A percentile compares a stretch with the other conserved stretches of the same genome.
Conservation (phyloP, 805 yeast species). For the Isabelozyma rhagii region DNA sequence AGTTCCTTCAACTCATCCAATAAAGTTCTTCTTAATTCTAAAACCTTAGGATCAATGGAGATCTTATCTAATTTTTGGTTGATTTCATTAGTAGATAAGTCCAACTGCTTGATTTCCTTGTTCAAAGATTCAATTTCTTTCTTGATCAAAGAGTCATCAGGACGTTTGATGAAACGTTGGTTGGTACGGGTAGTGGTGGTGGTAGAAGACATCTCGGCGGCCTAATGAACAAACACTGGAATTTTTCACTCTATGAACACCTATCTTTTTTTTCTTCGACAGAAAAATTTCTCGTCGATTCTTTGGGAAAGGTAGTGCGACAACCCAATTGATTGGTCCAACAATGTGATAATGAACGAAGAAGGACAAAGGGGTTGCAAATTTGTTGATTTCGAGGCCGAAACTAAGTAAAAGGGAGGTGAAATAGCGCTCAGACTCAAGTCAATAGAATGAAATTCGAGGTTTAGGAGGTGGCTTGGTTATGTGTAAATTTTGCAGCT, state of each 20-base stretch:
- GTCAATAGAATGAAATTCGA: too few relatives aligned
- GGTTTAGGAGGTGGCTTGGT: too few relatives aligned
- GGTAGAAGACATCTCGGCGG: conserved; percentile 9
- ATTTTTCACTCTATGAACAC: neutral
- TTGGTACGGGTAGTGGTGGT: conserved; percentile 15
- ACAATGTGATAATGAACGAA: too few relatives aligned
- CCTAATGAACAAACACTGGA: neutral
- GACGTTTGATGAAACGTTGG: conserved; percentile 66
- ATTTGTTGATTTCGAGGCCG: too few relatives aligned
- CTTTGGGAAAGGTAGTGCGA: neutral
- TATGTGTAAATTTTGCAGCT: too few relatives aligned
- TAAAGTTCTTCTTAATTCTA: conserved; percentile 30
- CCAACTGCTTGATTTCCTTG: conserved; percentile 62
- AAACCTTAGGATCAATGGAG: conserved; percentile 27
- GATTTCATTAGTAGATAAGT: conserved; percentile 49
- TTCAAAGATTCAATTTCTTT: conserved; percentile 52
- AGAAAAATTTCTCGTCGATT: neutral
- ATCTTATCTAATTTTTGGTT: conserved; percentile 50
- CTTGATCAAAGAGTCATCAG: conserved; percentile 66
- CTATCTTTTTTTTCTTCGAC: neutral
- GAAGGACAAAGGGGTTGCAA: too few relatives aligned
- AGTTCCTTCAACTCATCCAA: conserved; percentile 37
- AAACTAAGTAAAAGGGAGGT: too few relatives aligned
- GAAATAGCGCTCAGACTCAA: too few relatives aligned
- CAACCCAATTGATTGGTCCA: too few relatives aligned